A percentile compares a stretch with the other conserved stretches of the same genome.
These are phyloP conservation scores for Musa beccarii DNA, from an alignment of 176 grass and related monocot genomes.

Conservation along the genomic window DNA sequence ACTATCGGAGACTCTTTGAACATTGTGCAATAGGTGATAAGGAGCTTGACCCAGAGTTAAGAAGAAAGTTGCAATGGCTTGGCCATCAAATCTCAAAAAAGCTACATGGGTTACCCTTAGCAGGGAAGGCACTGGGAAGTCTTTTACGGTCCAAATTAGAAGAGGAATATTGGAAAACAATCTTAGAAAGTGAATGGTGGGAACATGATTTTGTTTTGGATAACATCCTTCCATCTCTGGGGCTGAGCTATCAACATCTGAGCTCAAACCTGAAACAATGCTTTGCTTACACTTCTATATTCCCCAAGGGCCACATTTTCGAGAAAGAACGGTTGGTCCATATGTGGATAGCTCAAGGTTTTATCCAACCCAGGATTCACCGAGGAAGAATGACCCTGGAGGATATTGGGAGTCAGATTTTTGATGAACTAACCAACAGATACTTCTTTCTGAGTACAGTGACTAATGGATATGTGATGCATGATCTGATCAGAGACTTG, in stretches of 20 bases:
- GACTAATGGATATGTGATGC: neutral
- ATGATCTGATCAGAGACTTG: no score
- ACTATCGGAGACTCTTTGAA: constrained; percentile 24
- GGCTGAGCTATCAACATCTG: constrained; percentile 24
- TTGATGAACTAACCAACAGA: constrained; percentile 1
- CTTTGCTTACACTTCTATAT: constrained; percentile 35
- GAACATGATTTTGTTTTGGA: neutral
- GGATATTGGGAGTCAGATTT: constrained; percentile 1
- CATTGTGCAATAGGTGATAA: neutral
- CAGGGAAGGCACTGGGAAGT: constrained; percentile 6
- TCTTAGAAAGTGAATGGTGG: constrained; percentile 37
- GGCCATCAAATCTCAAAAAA: neutral
- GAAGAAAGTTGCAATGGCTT: constrained; percentile 2
- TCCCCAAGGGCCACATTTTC: constrained; percentile 30
- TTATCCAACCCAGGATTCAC: neutral
- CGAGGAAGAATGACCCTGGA: neutral
- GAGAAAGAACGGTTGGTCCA: constrained; percentile 32
- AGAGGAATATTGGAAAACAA: constrained; percentile 15
- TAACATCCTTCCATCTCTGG: constrained; percentile 23
- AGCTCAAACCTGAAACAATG: constrained; percentile 28
- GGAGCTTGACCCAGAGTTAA: constrained; percentile 1
- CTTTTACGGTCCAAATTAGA: constrained; percentile 14
- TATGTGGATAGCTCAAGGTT: constrained; percentile 46
- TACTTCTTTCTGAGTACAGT: constrained; percentile 3
- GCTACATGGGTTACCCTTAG: neutral